Evolutionary conservation across 2,329 filamentous ascomycete genomes (phyloP).

Genomic region (Xylaria sp.): DNA sequence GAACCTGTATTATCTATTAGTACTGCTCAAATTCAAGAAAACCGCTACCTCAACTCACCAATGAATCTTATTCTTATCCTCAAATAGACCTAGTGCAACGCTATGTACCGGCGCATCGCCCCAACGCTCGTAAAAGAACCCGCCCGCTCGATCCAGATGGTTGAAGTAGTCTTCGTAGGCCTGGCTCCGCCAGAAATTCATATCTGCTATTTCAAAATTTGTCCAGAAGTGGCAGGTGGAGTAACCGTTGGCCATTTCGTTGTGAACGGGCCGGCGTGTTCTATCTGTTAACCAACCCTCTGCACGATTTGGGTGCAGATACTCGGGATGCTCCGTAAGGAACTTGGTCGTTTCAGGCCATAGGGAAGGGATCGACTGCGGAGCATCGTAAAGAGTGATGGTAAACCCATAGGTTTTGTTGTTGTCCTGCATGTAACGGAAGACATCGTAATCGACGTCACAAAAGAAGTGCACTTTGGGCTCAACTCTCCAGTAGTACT

Average conservation of each 20-base stretch:
- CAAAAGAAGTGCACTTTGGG: slow-evolving; percentile 99
- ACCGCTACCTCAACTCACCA: slow-evolving; percentile 69
- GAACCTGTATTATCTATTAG: slow-evolving; percentile 74
- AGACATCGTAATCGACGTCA: slow-evolving; percentile 97
- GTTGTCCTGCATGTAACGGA: slow-evolving; percentile 96
- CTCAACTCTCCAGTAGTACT: slow-evolving; percentile 99
- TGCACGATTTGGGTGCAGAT: slow-evolving; percentile 85
- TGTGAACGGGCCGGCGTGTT: slow-evolving; percentile 79
- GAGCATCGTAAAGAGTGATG: slow-evolving; percentile 94
- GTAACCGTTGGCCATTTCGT: slow-evolving; percentile 86
- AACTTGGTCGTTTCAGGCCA: slow-evolving; percentile 98
- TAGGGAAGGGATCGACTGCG: slow-evolving; percentile 83
- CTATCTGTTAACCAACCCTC: slow-evolving; percentile 88
- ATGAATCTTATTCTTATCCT: slow-evolving; percentile 89
- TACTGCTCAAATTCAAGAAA: slow-evolving; percentile 15
- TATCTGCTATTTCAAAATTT: slow-evolving; percentile 96
- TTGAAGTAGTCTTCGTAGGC: slow-evolving; percentile 96
- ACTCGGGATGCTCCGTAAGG: slow-evolving; percentile 82
- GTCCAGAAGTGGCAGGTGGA: slow-evolving; percentile 99
- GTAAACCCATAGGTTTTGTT: slow-evolving; percentile 99
- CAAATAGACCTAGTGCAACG: slow-evolving; percentile 90
- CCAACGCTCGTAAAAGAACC: slow-evolving; percentile 99
- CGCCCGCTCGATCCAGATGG: slow-evolving; percentile 90
- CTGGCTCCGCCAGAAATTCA: slow-evolving; percentile 91
- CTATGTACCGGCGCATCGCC: slow-evolving; percentile 97